Evolutionary conservation across 495 filamentous ascomycete species (phyloP).

Genomic region (Tuber umbilicatum): DNA sequence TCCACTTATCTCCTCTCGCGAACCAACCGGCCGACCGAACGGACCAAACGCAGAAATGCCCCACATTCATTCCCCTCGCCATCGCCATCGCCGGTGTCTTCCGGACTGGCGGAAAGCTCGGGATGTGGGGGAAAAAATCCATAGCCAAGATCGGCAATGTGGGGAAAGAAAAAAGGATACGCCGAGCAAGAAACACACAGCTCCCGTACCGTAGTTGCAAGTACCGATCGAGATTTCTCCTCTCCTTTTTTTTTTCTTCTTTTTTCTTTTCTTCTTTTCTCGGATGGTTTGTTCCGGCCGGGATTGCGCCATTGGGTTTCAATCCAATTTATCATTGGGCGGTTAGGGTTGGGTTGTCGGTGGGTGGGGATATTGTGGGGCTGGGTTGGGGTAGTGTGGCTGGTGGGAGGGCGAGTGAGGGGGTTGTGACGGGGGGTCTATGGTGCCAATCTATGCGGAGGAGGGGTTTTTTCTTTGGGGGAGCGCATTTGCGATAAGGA

Average conservation of each 20-base stretch:
- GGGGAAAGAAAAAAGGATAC: not conserved
- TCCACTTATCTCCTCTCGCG: not conserved
- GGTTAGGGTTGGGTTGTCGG: not conserved
- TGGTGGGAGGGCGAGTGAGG: not conserved
- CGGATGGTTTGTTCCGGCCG: not conserved
- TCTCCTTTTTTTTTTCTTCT: not conserved
- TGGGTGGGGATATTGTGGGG: not conserved
- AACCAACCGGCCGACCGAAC: not conserved
- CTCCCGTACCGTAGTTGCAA: not conserved
- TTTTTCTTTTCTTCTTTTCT: not conserved
- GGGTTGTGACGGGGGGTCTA: not conserved
- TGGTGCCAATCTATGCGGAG: too few species aligned
- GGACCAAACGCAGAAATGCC: not conserved
- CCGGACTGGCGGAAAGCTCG: not conserved
- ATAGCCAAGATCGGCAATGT: not conserved
- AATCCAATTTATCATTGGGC: too few species aligned
- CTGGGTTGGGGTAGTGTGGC: not conserved
- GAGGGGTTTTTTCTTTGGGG: too few species aligned
- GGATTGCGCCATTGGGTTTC: not conserved
- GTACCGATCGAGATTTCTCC: too few species aligned
- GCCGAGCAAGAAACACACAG: too few species aligned
- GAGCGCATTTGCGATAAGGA: too few species aligned
- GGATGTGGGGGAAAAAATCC: not conserved
- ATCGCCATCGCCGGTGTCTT: not conserved
- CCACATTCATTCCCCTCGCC: not conserved